Evolutionary conservation across 495 filamentous ascomycete genomes (phyloP), one percentile per base, ranked within the genome.

Genomic region (Cercophora scortea): DNA sequence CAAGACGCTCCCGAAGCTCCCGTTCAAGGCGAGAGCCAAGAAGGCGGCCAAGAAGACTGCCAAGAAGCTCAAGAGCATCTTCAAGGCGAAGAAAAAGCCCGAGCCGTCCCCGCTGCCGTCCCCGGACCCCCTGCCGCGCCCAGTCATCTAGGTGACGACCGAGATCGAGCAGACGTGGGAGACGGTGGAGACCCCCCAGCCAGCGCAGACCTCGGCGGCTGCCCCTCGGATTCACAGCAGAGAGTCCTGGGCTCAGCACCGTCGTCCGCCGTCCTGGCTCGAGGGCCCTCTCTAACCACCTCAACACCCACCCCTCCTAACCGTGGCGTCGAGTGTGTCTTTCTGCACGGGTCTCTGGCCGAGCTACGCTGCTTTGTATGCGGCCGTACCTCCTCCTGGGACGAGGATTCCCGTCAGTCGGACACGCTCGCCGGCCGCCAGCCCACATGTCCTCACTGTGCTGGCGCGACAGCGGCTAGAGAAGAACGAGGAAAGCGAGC

Each of bases 321-420:
- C 35, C 66, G 69, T 7, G 79, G 74, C 1, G 77, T 79, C 6
- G 79, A 88, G 53, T 82, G 81, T 51, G 83, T 88, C 11, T 82
- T 77, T 43, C 70, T 88, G 8, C 84, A 88, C 65, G 84, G 84
- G 10, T 80, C 82, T 33, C 64, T 88, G 18, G 70, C 75, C 33
- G 61, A 69, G 36, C 71, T 87, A 6, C 73, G 83, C 36, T 88
- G 84, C 56, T 83, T 77, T 33, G 69, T 83, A 3, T 88, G 84
- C 55, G 78, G 72, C 6, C 72, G 75, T 43, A 70, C 78, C 12
- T 74, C 75, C 39, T 65, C 71, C n/a, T 87, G 85, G 79, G 80
- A 83, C 42, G 72, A 78, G 9, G 74, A 71, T 8, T 67, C 70
- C 8, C 68, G 76, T 2, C 64, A 76, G 35, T 58, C 63, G 0